phyloP scores from a whole-genome alignment of 2,329 filamentous ascomycete species.

The Sarocladium kiliense region DNA sequence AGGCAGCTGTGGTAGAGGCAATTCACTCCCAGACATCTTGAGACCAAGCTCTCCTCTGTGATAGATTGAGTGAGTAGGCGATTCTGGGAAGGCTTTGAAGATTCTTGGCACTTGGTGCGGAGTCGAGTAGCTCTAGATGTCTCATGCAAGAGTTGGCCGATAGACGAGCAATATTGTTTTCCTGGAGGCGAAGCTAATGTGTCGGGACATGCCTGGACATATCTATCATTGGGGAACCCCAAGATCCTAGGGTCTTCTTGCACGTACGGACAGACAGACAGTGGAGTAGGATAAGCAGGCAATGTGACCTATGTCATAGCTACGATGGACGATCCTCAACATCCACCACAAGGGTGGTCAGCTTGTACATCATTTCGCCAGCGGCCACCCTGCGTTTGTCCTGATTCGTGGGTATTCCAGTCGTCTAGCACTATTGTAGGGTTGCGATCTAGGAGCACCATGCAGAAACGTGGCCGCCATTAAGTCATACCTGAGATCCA shows the following conservation, averaged over 20 bases:
- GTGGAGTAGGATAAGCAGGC: background rate
- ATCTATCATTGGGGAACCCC: no score
- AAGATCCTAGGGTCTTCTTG: no score
- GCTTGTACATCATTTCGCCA: background rate
- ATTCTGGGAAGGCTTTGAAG: no score
- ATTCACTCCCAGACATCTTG: background rate
- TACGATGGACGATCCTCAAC: background rate
- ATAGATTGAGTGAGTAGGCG: no score
- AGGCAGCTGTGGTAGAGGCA: background rate
- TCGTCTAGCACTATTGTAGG: background rate
- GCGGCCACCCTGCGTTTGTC: background rate
- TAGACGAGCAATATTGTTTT: no score
- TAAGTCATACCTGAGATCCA: background rate
- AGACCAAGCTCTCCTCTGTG: no score
- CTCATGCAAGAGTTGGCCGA: no score
- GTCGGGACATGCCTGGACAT: no score
- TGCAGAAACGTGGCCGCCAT: background rate
- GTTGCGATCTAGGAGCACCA: background rate
- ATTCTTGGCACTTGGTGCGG: no score
- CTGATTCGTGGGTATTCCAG: background rate
- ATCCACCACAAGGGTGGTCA: background rate
- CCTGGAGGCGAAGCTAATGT: no score
- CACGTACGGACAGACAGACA: no score
- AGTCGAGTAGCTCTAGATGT: no score
- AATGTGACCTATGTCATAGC: background rate